Base-by-base conservation (phyloP, 805 yeast species). In the Nakazawaea holstii region DNA sequence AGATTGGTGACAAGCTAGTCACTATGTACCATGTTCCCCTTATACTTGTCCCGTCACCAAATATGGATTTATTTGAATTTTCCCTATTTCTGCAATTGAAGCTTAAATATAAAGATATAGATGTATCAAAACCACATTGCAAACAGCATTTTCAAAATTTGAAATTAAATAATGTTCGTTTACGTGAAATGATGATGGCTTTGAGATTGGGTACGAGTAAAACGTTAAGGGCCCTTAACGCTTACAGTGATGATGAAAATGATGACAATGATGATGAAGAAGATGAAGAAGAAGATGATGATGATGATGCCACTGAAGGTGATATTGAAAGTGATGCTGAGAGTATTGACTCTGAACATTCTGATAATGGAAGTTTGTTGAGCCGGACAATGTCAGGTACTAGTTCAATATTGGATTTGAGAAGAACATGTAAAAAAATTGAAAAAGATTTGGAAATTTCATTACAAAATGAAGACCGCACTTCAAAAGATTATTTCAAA, bases 11-110 rank as follows among this genome's bases (percentile, higher is more conserved):
- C 58, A 66, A 87, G 42, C 67, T 83, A 40, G 84, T 84, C 28
- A 80, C 79, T 56, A 77, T 76, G 55, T 80, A 74, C 53, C 80
- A 82, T 4, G 72, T 82, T 13, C 90, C 91, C 0, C 76, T 80
- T n/a, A 71, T 84, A 24, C 75, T 83, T 42, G 83, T 79, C 0
- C 86, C 90, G 1, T 80, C 86, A 2, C 59, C 68, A 52, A 79
- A 80, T 48, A 72, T 79, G 79, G 67, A 68, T 39, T 52, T 62
- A n/a, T 82, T 76, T 62, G 86, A 81, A 56, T 49, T 53, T 3
- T 55, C 64, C 10, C 56, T 80, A 33, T 72, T 73, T 46, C 64
- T 61, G 13, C 59, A 64, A 8, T 41, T 69, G 36, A 57, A 58
- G 39, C 50, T 61, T 53, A 49, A 56, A 53, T 46, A 14, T 32